These are phyloP conservation scores for Multifurca ochricompacta DNA, from an alignment of 768 basidiomycete genomes.

Conservation along the genomic window DNA sequence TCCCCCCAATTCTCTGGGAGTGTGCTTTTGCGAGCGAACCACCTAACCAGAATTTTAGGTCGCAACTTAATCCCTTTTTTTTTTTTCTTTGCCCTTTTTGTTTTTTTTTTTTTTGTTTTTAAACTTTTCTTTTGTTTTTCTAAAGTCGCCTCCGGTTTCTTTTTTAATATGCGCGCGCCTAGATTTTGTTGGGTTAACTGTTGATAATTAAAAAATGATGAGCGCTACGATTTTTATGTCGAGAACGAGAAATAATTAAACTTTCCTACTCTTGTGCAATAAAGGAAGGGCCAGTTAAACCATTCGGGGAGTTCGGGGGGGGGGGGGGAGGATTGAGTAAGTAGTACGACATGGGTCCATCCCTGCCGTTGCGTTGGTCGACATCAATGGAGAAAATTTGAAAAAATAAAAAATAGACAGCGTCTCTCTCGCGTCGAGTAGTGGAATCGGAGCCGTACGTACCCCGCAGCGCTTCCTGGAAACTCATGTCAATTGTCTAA, in stretches of 20 bases:
- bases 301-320: too few relatives aligned
- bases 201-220: too few relatives aligned
- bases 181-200: too few relatives aligned
- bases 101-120: too few relatives aligned
- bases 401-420: not conserved
- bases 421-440: not conserved
- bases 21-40: too few relatives aligned
- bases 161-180: not conserved
- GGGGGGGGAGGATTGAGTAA: too few relatives aligned
- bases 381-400: too few relatives aligned
- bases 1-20: too few relatives aligned
- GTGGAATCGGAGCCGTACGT: constrained; percentile 1
- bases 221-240: not conserved
- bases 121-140: not conserved
- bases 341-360: not conserved
- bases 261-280: constrained; percentile 1
- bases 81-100: too few relatives aligned
- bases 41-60: not conserved
- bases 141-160: not conserved
- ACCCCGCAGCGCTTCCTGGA: not conserved
- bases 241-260: not conserved
- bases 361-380: not conserved
- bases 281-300: too few relatives aligned
- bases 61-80: not conserved
- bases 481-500: not conserved